A percentile compares a stretch with the other conserved stretches of the same genome.
These are phyloP conservation scores for Sphaerulina populicola DNA, from an alignment of 2,329 filamentous ascomycete species.

Conservation along the genomic window DNA sequence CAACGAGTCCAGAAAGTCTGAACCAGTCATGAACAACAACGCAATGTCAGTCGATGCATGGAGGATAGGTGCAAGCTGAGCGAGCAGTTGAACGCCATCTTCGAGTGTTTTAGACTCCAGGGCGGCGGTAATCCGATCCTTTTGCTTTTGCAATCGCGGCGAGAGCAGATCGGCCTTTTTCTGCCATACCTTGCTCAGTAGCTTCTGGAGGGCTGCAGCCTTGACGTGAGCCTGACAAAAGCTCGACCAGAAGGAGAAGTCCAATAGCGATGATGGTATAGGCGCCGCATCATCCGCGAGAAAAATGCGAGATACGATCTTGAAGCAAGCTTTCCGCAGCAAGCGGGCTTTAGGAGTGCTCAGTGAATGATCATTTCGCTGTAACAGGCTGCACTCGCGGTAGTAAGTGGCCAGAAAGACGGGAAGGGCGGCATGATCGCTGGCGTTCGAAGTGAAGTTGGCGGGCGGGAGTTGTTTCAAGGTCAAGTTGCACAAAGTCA, in stretches of 20 bases:
- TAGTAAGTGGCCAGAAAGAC: slow-evolving; percentile 62
- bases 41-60: slow-evolving; percentile 51
- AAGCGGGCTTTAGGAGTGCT: slow-evolving; percentile 35
- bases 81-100: slow-evolving; percentile 34
- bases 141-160: slow-evolving; percentile 50
- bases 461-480: slow-evolving; percentile 50
- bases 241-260: slow-evolving; percentile 61
- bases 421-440: slow-evolving; percentile 51
- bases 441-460: slow-evolving; percentile 45
- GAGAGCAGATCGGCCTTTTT: slow-evolving; percentile 46
- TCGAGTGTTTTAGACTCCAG: slow-evolving; percentile 48
- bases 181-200: slow-evolving; percentile 47
- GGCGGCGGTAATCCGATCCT: slow-evolving; percentile 53
- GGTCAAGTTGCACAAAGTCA: slow-evolving; percentile 57
- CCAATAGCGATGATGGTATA: slow-evolving; percentile 41
- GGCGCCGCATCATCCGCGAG: slow-evolving; percentile 33
- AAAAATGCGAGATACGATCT: slow-evolving; percentile 42
- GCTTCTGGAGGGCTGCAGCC: slow-evolving; percentile 46
- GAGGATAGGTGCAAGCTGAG: slow-evolving; percentile 55
- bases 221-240: slow-evolving; percentile 59
- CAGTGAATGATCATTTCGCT: slow-evolving; percentile 17
- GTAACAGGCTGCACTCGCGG: slow-evolving; percentile 41
- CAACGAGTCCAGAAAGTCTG: slow-evolving; percentile 77
- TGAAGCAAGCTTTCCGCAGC: slow-evolving; percentile 57
- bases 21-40: slow-evolving; percentile 66